These are phyloP conservation scores for Colletotrichum camelliae DNA, from an alignment of 2,329 filamentous ascomycete species.

Conservation along the genomic window DNA sequence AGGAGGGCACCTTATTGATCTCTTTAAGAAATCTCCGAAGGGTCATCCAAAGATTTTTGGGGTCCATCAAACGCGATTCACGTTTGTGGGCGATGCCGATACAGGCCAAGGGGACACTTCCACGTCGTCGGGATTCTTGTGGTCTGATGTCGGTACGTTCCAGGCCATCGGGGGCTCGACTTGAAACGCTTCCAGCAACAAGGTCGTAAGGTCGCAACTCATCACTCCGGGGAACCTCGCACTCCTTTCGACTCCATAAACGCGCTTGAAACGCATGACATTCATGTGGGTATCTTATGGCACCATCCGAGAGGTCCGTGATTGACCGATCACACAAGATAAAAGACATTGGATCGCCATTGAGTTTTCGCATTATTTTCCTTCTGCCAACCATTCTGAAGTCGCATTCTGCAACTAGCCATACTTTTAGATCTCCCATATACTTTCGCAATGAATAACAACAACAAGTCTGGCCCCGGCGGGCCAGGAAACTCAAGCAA, in stretches of 20 bases:
- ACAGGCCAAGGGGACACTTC: neutral
- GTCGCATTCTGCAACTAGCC: neutral
- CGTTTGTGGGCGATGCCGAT: neutral
- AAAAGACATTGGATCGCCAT: neutral
- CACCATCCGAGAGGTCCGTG: neutral
- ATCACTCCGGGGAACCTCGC: neutral
- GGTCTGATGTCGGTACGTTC: conserved; percentile 3
- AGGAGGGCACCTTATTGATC: neutral
- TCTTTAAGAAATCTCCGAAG: neutral
- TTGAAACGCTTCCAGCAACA: conserved; percentile 11
- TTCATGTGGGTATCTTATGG: neutral
- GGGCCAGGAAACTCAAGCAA: conserved; percentile 15
- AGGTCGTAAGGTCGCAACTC: neutral
- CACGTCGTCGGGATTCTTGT: neutral
- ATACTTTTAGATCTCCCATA: neutral
- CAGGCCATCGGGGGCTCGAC: neutral
- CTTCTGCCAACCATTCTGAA: neutral
- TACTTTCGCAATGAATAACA: neutral
- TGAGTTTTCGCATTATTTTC: neutral
- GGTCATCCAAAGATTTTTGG: neutral
- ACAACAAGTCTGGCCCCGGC: neutral
- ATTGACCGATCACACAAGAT: neutral
- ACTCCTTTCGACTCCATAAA: neutral
- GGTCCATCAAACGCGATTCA: neutral
- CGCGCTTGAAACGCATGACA: neutral